Evolutionary conservation across 1,284 basidiomycete genomes (phyloP).

Genomic region (Filobasidium uniguttulatum): DNA sequence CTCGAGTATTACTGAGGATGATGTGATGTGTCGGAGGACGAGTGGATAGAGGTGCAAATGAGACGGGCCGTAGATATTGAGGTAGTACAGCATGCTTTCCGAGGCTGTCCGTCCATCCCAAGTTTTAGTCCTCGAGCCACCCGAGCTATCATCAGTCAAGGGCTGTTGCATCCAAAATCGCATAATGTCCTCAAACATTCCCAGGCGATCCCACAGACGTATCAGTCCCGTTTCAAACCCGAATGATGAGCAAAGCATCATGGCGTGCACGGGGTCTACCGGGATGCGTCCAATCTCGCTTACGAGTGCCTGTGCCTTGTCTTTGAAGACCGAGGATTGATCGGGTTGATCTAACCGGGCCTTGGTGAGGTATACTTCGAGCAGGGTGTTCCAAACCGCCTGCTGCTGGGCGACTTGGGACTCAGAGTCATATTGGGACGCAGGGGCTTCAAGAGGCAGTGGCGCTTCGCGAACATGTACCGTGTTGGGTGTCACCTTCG

Average conservation of each 20-base stretch:
- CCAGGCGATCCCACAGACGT: conserved; percentile 78
- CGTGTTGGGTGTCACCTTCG: too few species aligned
- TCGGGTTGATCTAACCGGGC: conserved; percentile 18
- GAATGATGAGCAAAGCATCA: conserved; percentile 78
- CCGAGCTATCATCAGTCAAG: too few species aligned
- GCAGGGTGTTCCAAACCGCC: conserved; percentile 87
- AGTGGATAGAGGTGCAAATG: conserved; percentile 71
- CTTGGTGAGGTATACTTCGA: conserved; percentile 74
- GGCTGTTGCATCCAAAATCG: conserved; percentile 81
- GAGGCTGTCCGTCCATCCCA: background rate
- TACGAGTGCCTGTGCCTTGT: conserved; percentile 58
- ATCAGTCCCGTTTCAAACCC: conserved; percentile 73
- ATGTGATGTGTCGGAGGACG: conserved; percentile 80
- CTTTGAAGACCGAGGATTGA: background rate
- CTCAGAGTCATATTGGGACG: conserved; percentile 9
- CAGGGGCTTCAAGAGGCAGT: too few species aligned
- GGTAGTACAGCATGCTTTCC: conserved; percentile 54
- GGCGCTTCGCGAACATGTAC: too few species aligned
- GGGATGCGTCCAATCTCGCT: conserved; percentile 49
- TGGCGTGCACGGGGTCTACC: conserved; percentile 78
- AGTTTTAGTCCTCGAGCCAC: background rate
- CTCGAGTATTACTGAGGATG: conserved; percentile 52
- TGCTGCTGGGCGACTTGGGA: conserved; percentile 41
- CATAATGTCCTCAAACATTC: conserved; percentile 90
- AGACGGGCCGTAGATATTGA: conserved; percentile 57